Base-by-base conservation (phyloP, 495 filamentous ascomycete species). In the Melanomma pulvis-pyrius region DNA sequence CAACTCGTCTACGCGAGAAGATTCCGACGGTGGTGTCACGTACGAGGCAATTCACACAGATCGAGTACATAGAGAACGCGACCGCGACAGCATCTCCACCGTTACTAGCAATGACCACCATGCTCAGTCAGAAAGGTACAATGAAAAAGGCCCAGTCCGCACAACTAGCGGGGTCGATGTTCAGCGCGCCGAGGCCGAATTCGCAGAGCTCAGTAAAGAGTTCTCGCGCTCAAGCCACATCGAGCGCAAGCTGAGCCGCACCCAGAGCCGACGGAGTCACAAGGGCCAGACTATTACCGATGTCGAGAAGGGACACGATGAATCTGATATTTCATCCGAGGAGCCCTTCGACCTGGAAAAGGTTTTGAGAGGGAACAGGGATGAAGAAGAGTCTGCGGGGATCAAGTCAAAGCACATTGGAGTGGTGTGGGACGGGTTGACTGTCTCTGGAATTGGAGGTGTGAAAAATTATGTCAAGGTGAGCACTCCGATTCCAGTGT, bases 361-460 rank as follows among this genome's bases (percentile, higher is more conserved):
- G 1, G 83, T 86, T 15, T 76, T 96, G 65, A 80, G 88, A 34
- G 90, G 91, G 2, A 85, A 85, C 46, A 81, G 88, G 55, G 83
- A 76, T 41, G 84, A 87, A n/a, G 90, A 92, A 68, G 80, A 83
- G 52, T 86, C 86, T 59, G 87, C 89, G 12, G 92, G 92, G 2
- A 93, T 94, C 69, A 86, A 86, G 70, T 80, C 86, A 22, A 96
- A 96, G 77, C 84, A 32, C 21, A 25, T 71, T 46, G 85, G 90
- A 50, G 90, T 94, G 0, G 83, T 90, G 49, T 96, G 90, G 90
- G 84, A 92, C 48, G 82, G 84, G 30, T 78, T 96, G 44, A 90
- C 90, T 0, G 91, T 94, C 30, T 87, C 85, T 71, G 92, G 92
- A 21, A 84, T 90, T 55, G 89, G 90, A 13, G 90, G 90, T 13